Evolutionary conservation across 1,284 basidiomycete species (phyloP).

Genomic region (Stereum hirsutum): DNA sequence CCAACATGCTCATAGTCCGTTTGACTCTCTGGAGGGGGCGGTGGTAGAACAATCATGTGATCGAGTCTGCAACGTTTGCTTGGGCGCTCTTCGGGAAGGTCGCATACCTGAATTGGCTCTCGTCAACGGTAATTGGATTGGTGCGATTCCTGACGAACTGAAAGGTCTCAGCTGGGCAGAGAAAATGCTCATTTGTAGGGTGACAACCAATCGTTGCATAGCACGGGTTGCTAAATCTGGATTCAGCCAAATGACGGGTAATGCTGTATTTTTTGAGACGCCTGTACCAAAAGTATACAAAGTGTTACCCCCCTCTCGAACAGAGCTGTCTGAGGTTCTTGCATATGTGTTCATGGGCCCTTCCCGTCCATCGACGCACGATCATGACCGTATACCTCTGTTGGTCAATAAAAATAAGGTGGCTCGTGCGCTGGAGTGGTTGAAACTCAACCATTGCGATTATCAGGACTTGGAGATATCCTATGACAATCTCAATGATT

Average conservation of each 20-base stretch:
- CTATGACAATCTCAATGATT: slow-evolving; percentile 14
- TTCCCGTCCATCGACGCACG: slow-evolving; percentile 14
- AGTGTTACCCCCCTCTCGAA: slow-evolving; percentile 4
- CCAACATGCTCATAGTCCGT: too few relatives aligned
- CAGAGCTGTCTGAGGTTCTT: slow-evolving; percentile 8
- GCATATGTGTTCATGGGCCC: slow-evolving; percentile 10
- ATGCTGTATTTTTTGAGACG: slow-evolving; percentile 1
- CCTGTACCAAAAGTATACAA: slow-evolving; percentile 6
- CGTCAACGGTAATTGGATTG: background rate
- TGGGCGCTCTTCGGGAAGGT: too few relatives aligned
- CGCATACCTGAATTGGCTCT: too few relatives aligned
- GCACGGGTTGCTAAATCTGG: background rate
- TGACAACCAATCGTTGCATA: background rate
- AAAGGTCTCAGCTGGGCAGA: background rate
- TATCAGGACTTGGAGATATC: slow-evolving; percentile 19
- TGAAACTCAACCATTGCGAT: slow-evolving; percentile 21
- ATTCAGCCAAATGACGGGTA: background rate
- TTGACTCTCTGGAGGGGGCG: too few relatives aligned
- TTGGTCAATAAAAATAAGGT: slow-evolving; percentile 13
- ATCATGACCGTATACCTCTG: slow-evolving; percentile 18
- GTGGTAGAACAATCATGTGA: too few relatives aligned
- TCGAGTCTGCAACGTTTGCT: too few relatives aligned
- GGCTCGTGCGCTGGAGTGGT: slow-evolving; percentile 19
- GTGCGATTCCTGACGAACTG: background rate
- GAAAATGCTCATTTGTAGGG: background rate